Base-by-base conservation (phyloP, 164 flowering plant species). In the Kingdonia uniflora region DNA sequence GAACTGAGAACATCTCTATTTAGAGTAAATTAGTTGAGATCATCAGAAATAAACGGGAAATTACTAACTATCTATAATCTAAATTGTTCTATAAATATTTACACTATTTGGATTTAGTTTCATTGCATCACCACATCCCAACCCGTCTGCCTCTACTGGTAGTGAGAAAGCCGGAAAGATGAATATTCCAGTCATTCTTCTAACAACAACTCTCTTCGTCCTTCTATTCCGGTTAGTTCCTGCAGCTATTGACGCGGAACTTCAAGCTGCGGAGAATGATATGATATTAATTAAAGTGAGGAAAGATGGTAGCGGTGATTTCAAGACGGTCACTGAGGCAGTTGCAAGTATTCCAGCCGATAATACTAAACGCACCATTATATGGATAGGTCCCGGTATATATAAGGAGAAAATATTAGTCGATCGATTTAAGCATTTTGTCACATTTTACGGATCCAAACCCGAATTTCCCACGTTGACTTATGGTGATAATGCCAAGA, bases 341-440 rank as follows among this genome's bases (percentile, higher is more conserved):
- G 10, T 84, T 5, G 61, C 65, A 0, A 78, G 81, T 64, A 42
- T 87, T 19, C 80, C 81, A 0, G 13, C 41, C 0, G 74, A 71
- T 26, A 87, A 77, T 38, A 46, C 56, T 0, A 43, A 58, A 0
- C 70, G 85, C 0, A 74, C 69, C 0, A 59, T 84, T 2, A 16
- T 87, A 0, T 45, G 26, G 15, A 72, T 84, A 10, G 85, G 70
- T 0, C 61, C 60, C 0, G 88, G 91, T 11, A 69, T 17, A 0
- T 81, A 80, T 45, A 20, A 29, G 5, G 91, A 86, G 76, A 81
- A 81, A 51, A 24, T 84, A 38, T 59, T 10, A 15, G 55, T 86
- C 44, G 79, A 65, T 1, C 15, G 62, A 37, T 26, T 19, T 0
- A 75, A 74, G 68, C 74, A 73, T 0, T 86, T 74, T 44, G 16